Conservation (phyloP, 345 rosid genomes). For the Ceriops zippeliana region DNA sequence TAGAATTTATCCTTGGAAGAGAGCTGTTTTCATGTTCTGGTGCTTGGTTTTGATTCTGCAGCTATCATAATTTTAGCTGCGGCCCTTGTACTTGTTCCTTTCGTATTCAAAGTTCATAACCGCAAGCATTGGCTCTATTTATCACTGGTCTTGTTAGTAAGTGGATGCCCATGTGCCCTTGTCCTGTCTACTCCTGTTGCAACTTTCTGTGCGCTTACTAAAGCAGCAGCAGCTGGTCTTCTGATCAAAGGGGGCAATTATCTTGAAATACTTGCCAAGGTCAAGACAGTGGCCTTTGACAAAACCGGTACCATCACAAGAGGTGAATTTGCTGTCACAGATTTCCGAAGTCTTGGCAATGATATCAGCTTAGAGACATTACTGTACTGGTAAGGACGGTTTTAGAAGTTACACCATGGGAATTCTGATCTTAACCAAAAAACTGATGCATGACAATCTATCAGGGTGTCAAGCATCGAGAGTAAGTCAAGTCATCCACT, state of each 20-base stretch:
- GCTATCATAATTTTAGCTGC: conserved; percentile 55
- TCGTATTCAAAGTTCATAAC: conserved; percentile 37
- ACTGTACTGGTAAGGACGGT: conserved; percentile 56
- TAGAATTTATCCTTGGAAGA: neutral
- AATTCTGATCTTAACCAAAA: too few relatives aligned
- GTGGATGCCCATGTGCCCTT: conserved; percentile 92
- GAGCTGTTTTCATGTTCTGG: neutral
- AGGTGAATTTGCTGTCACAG: conserved; percentile 78
- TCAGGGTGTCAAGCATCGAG: conserved; percentile 88
- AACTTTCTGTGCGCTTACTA: conserved; percentile 82
- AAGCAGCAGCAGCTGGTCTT: conserved; percentile 80
- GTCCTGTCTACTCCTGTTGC: conserved; percentile 92
- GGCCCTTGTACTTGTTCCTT: conserved; percentile 53
- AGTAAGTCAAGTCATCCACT: conserved; percentile 92
- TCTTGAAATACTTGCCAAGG: conserved; percentile 74
- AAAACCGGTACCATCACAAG: conserved; percentile 90
- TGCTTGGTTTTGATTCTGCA: conserved; percentile 29
- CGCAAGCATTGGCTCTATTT: conserved; percentile 60
- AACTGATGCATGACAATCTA: neutral
- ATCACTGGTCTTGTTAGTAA: conserved; percentile 80
- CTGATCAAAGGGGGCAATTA: conserved; percentile 78
- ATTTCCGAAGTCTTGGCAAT: conserved; percentile 43
- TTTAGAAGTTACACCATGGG: too few relatives aligned
- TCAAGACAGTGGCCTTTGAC: conserved; percentile 71
- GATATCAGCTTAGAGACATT: conserved; percentile 43